Conservation (phyloP, 805 yeast genomes). For the Pichia sporocuriosa region DNA sequence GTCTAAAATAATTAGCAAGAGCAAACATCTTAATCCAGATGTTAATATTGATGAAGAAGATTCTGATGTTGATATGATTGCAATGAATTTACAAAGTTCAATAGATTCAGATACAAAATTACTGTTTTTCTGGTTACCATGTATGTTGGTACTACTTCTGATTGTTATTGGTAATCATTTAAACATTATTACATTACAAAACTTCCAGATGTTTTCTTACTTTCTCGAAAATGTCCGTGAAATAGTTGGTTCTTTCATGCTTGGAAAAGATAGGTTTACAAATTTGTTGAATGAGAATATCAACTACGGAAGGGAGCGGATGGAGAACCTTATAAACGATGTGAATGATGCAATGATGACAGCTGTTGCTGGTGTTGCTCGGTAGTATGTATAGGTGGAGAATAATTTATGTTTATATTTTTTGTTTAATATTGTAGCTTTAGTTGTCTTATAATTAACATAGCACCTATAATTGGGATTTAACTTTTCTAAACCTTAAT, state of each 20-base stretch:
- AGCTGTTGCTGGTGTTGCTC: constrained; percentile 25
- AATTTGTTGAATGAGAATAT: constrained; percentile 30
- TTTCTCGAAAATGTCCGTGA: constrained; percentile 36
- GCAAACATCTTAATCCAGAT: background rate
- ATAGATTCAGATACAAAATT: constrained; percentile 74
- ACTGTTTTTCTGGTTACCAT: constrained; percentile 87
- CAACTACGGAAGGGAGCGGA: constrained; percentile 27
- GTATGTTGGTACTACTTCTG: constrained; percentile 49
- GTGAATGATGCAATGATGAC: constrained; percentile 37
- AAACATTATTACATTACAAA: constrained; percentile 19
- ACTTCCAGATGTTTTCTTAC: constrained; percentile 19
- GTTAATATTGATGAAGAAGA: constrained; percentile 2
- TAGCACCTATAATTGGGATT: too few relatives aligned
- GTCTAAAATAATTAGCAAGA: background rate
- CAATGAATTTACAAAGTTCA: constrained; percentile 34
- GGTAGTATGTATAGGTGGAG: background rate
- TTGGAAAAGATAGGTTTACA: constrained; percentile 39
- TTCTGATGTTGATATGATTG: constrained; percentile 13
- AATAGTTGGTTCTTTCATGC: constrained; percentile 40
- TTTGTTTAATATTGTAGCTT: background rate
- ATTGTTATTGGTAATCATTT: constrained; percentile 27
- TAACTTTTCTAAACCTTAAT: too few relatives aligned
- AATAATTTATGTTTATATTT: background rate
- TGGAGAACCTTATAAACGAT: constrained; percentile 31
- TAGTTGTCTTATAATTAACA: too few relatives aligned